Percentiles rank a stretch among this genome's conserved stretches.
phyloP scores from a whole-genome alignment of 2,329 filamentous ascomycete genomes.

The Arthrobotrys megalospora region DNA sequence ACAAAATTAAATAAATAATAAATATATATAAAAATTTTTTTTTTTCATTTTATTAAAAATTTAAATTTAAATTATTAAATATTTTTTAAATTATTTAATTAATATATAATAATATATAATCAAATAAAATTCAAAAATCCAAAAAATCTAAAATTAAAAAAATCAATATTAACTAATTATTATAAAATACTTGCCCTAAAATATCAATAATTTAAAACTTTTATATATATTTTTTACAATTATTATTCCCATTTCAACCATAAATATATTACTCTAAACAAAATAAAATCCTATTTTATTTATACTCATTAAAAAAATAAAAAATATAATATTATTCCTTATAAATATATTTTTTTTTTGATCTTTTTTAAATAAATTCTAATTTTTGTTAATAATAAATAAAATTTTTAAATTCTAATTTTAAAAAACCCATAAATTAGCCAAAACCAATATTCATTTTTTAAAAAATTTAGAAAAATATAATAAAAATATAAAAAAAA shows the following conservation, averaged over 20 bases:
- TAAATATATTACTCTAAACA: slow-evolving; percentile 3
- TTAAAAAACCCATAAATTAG: too few relatives aligned
- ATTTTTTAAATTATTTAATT: too few relatives aligned
- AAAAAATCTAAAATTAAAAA: not conserved
- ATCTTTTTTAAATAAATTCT: slow-evolving; percentile 9
- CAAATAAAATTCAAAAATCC: not conserved
- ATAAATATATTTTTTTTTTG: slow-evolving; percentile 3
- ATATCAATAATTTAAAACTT: too few relatives aligned
- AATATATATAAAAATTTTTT: not conserved
- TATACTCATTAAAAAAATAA: slow-evolving; percentile 15
- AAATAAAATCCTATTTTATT: not conserved
- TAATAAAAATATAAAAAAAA: too few relatives aligned
- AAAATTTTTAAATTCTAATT: too few relatives aligned
- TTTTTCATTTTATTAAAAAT: too few relatives aligned
- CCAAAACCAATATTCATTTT: too few relatives aligned
- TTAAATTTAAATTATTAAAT: too few relatives aligned
- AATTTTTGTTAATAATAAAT: slow-evolving; percentile 1
- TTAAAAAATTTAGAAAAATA: too few relatives aligned
- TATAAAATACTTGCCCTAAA: too few relatives aligned
- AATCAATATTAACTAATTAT: slow-evolving; percentile 2
- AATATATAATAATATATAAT: not conserved
- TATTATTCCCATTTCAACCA: slow-evolving; percentile 1
- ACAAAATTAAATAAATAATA: not conserved
- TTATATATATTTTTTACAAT: slow-evolving; percentile 2
- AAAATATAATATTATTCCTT: slow-evolving; percentile 12